phyloP scores from a whole-genome alignment of 257 asterid genomes.

The Vinca minor region DNA sequence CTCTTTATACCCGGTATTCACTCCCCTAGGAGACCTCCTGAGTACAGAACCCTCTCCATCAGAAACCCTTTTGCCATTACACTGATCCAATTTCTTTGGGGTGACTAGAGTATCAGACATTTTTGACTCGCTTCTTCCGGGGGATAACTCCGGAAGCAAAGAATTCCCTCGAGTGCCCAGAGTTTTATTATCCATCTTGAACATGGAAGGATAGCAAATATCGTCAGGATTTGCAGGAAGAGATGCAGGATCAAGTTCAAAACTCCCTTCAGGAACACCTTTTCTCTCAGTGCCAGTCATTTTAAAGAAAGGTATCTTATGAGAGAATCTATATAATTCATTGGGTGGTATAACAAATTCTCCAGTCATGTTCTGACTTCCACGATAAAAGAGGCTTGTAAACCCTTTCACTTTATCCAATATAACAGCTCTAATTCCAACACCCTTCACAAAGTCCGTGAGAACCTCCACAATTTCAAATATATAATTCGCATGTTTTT shows the following conservation, averaged over 20 bases:
- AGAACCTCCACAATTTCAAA: conserved; percentile 69
- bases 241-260: conserved; percentile 84
- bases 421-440: conserved; percentile 45
- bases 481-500: conserved; percentile 27
- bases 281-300: conserved; percentile 54
- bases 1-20: conserved; percentile 7
- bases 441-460: conserved; percentile 32
- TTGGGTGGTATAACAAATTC: conserved; percentile 29
- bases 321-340: conserved; percentile 57
- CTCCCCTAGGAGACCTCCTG: conserved; percentile 28
- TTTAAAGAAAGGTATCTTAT: conserved; percentile 38
- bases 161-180: conserved; percentile 15
- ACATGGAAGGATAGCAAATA: conserved; percentile 35
- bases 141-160: conserved; percentile 10
- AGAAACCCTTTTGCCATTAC: conserved; percentile 10
- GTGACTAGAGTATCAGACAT: conserved; percentile 7
- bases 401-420: conserved; percentile 53
- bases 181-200: conserved; percentile 13
- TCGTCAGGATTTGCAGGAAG: conserved; percentile 46
- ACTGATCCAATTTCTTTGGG: conserved; percentile 20
- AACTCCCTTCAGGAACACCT: conserved; percentile 64
- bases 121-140: conserved; percentile 9
- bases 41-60: conserved; percentile 10
- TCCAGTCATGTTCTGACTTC: conserved; percentile 13
- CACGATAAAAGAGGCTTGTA: conserved; percentile 49